Base-by-base conservation (phyloP, 2,329 filamentous ascomycete species). In the Tolypocladium inflatum region DNA sequence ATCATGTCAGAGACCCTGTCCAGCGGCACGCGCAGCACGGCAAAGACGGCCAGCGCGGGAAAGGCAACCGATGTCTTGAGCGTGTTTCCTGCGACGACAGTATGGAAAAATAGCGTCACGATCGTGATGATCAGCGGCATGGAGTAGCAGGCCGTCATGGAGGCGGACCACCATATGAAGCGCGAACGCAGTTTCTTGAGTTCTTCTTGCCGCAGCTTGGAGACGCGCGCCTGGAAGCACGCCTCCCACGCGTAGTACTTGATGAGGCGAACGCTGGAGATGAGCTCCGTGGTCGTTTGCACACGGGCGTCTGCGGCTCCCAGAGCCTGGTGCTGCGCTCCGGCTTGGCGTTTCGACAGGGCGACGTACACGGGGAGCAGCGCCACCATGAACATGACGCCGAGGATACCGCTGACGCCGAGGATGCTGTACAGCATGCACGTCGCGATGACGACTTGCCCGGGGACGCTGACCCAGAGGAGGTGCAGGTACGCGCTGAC, bases 221-320 rank as follows among this genome's bases (percentile, higher is more conserved):
- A 55, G 30, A 90, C 85, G 63, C 84, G 86, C 10, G 76, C 74
- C 67, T 88, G 81, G 86, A 87, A 90, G 63, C 86, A 81, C 13
- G 75, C 71, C 68, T 90, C 87, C 6, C 88, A 72, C 1, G 86
- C 87, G 0, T 85, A 86, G 65, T 90, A 89, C 65, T 90, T 90
- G 71, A 90, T 88, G 68, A 90, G 87, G 2, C 86, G 80, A 57
- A 90, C 89, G 13, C 87, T 86, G 64, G 87, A 83, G 1, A 90
- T 72, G 1, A 84, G 85, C 68, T 90, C 87, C 7, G 26, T 17
- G 19, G 43, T 35, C n/a, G 39, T 13, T 19, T 45, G n/a, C 15
- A 30, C 21, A n/a, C 56, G 52, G 2, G 13, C 1, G 30, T n/a
- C 30, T 8, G 56, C 53, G 11, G 37, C 33, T 13, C 26, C n/a